Percentiles rank a stretch among this genome's conserved stretches.
Conservation (phyloP, 2,329 filamentous ascomycete genomes). For the Pseudocercospora macadamiae region DNA sequence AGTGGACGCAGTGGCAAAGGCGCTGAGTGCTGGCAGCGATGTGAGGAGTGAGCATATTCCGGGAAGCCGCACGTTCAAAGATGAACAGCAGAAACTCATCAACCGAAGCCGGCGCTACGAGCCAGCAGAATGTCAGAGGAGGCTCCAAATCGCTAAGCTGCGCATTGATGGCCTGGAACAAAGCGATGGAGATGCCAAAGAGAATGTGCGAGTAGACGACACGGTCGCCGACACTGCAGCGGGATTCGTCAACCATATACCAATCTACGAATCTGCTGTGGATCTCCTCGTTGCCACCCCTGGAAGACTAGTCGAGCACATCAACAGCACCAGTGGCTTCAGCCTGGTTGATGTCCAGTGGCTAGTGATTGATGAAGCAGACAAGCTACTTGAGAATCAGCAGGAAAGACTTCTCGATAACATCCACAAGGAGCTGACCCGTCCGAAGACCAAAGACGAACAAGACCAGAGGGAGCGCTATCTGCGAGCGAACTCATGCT, state of each 20-base stretch:
- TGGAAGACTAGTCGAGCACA: conserved; percentile 87
- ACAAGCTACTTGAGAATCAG: conserved; percentile 80
- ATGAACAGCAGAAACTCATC: conserved; percentile 65
- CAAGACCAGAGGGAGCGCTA: conserved; percentile 32
- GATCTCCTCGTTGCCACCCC: conserved; percentile 92
- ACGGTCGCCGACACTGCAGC: conserved; percentile 30
- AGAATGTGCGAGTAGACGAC: conserved; percentile 34
- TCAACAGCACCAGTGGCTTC: conserved; percentile 82
- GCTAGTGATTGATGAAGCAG: conserved; percentile 92
- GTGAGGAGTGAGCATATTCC: conserved; percentile 81
- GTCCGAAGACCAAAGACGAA: conserved; percentile 24
- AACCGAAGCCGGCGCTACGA: conserved; percentile 65
- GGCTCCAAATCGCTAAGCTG: conserved; percentile 33
- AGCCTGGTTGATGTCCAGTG: conserved; percentile 76
- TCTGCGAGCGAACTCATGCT: conserved; percentile 32
- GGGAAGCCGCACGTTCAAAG: conserved; percentile 73
- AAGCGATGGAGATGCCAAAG: conserved; percentile 20
- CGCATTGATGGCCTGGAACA: conserved; percentile 1
- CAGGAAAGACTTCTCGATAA: conserved; percentile 36
- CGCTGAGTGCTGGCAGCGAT: conserved; percentile 70
- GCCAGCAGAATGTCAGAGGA: conserved; percentile 58
- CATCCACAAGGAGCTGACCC: conserved; percentile 30
- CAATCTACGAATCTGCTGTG: conserved; percentile 69
- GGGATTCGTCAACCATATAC: conserved; percentile 64
- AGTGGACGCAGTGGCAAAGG: conserved; percentile 73